Base-by-base conservation (phyloP, 805 yeast genomes). In the Hanseniaspora thailandica region DNA sequence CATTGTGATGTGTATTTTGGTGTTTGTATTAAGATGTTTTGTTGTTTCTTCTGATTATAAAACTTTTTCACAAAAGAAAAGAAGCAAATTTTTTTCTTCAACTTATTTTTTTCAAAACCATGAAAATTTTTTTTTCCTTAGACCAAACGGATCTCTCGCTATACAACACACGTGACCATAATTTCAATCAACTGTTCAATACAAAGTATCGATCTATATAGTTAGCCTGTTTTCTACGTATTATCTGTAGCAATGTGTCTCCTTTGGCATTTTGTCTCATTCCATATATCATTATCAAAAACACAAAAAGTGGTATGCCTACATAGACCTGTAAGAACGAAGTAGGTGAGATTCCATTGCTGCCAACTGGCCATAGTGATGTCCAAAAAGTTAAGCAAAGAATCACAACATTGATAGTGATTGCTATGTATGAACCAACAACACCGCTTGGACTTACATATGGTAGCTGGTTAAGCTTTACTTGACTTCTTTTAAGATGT, bases 331-430 rank as follows among this genome's bases (percentile, higher is more conserved):
- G 69, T 70, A 79, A 76, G 65, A 78, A 78, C 5, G 63, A 63
- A 31, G 59, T 61, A 10, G 70, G 73, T 55, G 59, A 57, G 52
- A 67, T 41, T 5, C 59, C 65, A 10, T 76, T 75, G 43, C 40
- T 26, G 1, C 38, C 52, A 4, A 77, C 61, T 48, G 89, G 89
- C 71, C 70, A 81, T 39, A 81, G 69, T 2, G 87, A 84, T 55
- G 79, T 72, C 84, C 86, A 84, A 69, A 84, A 80, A 65, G 82
- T 85, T 39, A 84, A 81, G 50, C 76, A 70, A 47, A 84, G 68
- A 55, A 83, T 75, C 52, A 80, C 66, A 40, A 71, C 48, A 64
- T 78, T 80, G 55, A 84, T 63, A 4, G 65, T 28, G 33, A 76
- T 61, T 47, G 87, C 87, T 56, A 72, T 68, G 46, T 63, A 61